phyloP scores from a whole-genome alignment of 2,329 filamentous ascomycete species.

The Apiospora malaysiana region DNA sequence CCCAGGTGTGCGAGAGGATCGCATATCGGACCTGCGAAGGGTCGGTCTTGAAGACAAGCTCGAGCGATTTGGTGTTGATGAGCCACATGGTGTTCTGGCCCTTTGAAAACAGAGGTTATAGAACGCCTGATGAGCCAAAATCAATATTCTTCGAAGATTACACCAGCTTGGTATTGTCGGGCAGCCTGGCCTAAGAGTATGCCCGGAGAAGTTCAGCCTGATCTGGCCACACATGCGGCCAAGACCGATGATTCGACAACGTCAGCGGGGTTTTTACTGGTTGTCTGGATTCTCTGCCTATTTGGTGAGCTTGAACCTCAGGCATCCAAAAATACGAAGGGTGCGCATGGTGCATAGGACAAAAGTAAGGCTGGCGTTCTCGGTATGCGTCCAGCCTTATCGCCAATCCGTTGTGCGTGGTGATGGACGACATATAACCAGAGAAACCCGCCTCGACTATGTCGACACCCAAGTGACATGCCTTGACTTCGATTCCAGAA shows the following conservation, averaged over 20 bases:
- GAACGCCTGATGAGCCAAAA: background rate
- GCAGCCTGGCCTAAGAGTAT: background rate
- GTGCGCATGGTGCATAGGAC: background rate
- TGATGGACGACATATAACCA: background rate
- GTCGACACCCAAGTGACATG: too few relatives aligned
- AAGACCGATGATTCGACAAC: background rate
- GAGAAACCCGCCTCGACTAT: too few relatives aligned
- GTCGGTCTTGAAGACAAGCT: background rate
- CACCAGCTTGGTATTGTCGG: background rate
- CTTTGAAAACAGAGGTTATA: background rate
- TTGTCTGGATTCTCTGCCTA: background rate
- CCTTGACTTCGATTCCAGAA: too few relatives aligned
- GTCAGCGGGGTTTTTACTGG: background rate
- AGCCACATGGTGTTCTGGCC: slow-evolving; percentile 8
- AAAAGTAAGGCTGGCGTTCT: background rate
- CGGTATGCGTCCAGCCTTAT: background rate
- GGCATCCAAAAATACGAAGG: background rate
- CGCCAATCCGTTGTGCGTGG: background rate
- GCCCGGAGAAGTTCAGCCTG: background rate
- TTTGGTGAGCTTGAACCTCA: background rate
- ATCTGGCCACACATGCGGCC: background rate
- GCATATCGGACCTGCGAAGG: background rate
- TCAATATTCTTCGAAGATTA: background rate
- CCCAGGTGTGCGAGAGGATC: slow-evolving; percentile 15
- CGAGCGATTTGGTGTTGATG: background rate